Evolutionary conservation across 2,329 filamentous ascomycete genomes (phyloP), one percentile per base, ranked within the genome.

Genomic region (Magnaporthiopsis rhizophila): DNA sequence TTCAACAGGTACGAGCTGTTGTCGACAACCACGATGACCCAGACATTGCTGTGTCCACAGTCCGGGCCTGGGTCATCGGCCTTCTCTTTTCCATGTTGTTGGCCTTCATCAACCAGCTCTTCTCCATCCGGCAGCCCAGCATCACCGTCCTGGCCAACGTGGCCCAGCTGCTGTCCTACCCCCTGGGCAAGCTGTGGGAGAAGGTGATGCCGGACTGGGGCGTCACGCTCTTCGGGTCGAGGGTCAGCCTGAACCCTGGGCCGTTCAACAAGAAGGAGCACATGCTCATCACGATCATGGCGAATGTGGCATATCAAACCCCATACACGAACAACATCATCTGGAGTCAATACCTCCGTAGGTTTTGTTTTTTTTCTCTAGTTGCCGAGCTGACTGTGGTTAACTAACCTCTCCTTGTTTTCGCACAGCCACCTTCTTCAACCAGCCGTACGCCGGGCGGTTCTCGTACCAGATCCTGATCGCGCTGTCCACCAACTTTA

Each of bases 231-330:
- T 81, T 78, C 65, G 80, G 80, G 12, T 69, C 76, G 28, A 75
- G 77, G 26, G 80, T 82, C 69, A 79, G 77, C 6, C 75, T 85
- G 18, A 86, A 85, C 69, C 83, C 83, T 0, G 83, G 83, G 0
- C 80, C 79, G 2, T 86, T 86, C 70, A 82, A 80, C 64, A 81
- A 80, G 69, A 87, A 87, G 73, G 84, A 87, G 71, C 84, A 87
- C 69, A 79, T 83, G 76, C 72, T 86, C 62, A 82, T 86, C 66
- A 79, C 80, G 36, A 83, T 85, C 71, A 85, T 85, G 82, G 84
- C 87, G 64, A 88, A 88, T 71, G 82, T 83, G 15, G 79, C 80
- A 15, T 78, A 75, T 68, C 75, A 75, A 30, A 70, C 76, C 18
- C 81, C 81, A 0, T 83, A 83, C 68, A 82, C 81, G 0, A 74